Base-by-base conservation (phyloP, 2,329 filamentous ascomycete genomes). In the Nemania sp. region DNA sequence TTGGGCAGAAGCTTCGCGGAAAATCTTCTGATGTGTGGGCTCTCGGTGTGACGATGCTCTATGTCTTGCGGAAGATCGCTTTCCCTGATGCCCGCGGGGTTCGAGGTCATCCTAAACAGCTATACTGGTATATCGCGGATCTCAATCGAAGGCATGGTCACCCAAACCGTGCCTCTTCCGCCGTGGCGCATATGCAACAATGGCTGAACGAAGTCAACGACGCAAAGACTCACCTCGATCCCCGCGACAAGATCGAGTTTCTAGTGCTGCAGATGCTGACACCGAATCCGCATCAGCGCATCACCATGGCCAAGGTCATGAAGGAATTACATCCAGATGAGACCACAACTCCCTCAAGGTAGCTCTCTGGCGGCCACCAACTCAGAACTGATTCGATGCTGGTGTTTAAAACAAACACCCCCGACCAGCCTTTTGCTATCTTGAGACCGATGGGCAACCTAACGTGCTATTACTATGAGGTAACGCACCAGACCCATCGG, bases 81-180 rank as follows among this genome's bases (percentile, higher is more conserved):
- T 80, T 82, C 51, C 81, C 81, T 1, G 81, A 84, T 57, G 70
- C 73, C 28, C 76, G 81, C 17, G 77, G 74, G 3, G 69, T 76
- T 22, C 73, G 74, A 47, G 72, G 74, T 1, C 77, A 80, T 52
- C 74, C 76, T 0, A 74, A 73, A 50, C 77, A 78, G 23, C 69
- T 84, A 17, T 82, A 83, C 68, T 84, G 81, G 81, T 72, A 76
- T 63, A 84, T 84, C 56, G 79, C 79, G 1, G 79, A 81, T 33
- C 70, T 84, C 34, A 80, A 84, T 66, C 75, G 71, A 19, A 66
- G 63, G 45, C 51, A 70, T 64, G 53, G 64, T 49, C 53, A 64
- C 31, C 34, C 60, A 2, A 56, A 56, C 34, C 61, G 61, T 41
- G 45, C 57, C 14, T 52, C 60, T 22, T 68, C 72, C 14, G 80